These are phyloP conservation scores for Metschnikowia gruessii DNA, from an alignment of 805 yeast species.

Conservation along the genomic window DNA sequence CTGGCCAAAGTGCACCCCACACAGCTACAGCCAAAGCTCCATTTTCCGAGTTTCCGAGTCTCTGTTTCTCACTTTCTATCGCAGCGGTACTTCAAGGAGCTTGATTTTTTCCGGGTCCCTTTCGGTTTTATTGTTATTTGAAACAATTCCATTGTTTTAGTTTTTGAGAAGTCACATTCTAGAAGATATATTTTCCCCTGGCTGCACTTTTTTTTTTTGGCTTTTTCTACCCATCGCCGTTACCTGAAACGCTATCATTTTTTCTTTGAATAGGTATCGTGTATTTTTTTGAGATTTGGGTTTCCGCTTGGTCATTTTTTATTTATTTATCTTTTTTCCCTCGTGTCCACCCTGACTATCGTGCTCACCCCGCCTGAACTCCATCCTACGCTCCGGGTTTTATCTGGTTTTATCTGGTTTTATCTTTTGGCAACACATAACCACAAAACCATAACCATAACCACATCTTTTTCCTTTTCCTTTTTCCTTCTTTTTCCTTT, in stretches of 20 bases:
- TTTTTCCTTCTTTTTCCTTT: not conserved
- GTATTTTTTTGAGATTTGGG: not conserved
- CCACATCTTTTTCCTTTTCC: not conserved
- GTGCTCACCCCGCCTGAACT: constrained; percentile 3
- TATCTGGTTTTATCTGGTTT: too few species aligned
- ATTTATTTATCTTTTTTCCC: not conserved
- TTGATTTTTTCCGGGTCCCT: too few species aligned
- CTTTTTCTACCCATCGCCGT: too few species aligned
- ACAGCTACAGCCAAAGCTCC: not conserved
- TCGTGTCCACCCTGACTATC: constrained; percentile 1
- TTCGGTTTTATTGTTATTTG: too few species aligned
- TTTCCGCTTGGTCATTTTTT: not conserved
- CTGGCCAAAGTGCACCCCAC: constrained; percentile 1
- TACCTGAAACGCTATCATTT: too few species aligned
- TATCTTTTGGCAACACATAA: not conserved
- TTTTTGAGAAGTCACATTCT: too few species aligned
- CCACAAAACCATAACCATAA: not conserved
- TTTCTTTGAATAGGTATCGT: too few species aligned
- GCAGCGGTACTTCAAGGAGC: too few species aligned
- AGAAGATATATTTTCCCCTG: too few species aligned
- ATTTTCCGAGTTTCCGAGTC: not conserved
- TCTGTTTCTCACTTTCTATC: not conserved
- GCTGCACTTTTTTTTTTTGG: too few species aligned
- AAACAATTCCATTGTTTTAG: too few species aligned
- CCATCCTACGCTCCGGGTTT: not conserved